These are phyloP conservation scores for Panicum hallii DNA, from an alignment of 202 grass and related monocot species.

Conservation along the genomic window DNA sequence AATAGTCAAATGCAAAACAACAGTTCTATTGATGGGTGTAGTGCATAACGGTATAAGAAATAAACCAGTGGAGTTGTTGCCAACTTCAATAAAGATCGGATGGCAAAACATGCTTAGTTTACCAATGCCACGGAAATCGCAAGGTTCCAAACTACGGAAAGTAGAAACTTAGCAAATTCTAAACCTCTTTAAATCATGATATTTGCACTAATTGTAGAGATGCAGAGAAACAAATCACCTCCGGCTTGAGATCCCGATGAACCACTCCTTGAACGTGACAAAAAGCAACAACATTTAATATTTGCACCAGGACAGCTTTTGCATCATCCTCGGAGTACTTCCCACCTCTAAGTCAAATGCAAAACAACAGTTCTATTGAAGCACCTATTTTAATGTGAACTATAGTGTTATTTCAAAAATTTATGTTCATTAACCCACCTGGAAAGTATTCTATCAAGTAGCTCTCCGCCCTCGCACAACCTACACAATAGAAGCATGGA, in stretches of 20 bases:
- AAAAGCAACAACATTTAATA: conserved; percentile 84
- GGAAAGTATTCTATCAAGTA: conserved; percentile 83
- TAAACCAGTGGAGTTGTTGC: not conserved
- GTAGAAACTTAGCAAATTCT: not conserved
- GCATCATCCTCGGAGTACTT: conserved; percentile 87
- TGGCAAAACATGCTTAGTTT: conserved; percentile 23
- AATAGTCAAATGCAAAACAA: no score
- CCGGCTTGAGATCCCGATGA: conserved; percentile 86
- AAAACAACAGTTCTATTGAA: conserved; percentile 35
- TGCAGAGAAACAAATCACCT: conserved; percentile 48
- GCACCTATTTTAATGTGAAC: conserved; percentile 11
- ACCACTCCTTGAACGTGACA: conserved; percentile 88
- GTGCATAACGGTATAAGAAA: conserved; percentile 14
- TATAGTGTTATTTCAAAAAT: conserved; percentile 1
- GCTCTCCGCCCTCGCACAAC: conserved; percentile 77
- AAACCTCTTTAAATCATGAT: not conserved
- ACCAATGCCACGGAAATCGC: not conserved
- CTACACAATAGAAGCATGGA: conserved; percentile 34
- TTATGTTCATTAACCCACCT: conserved; percentile 51
- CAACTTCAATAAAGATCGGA: not conserved
- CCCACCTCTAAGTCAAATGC: conserved; percentile 57
- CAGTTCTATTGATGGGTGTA: not conserved
- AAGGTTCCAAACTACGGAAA: not conserved
- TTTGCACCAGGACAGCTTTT: conserved; percentile 73
- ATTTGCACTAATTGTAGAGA: not conserved